These are phyloP conservation scores for Inga leiocalycina DNA, from an alignment of 306 rosid genomes.

Conservation along the genomic window DNA sequence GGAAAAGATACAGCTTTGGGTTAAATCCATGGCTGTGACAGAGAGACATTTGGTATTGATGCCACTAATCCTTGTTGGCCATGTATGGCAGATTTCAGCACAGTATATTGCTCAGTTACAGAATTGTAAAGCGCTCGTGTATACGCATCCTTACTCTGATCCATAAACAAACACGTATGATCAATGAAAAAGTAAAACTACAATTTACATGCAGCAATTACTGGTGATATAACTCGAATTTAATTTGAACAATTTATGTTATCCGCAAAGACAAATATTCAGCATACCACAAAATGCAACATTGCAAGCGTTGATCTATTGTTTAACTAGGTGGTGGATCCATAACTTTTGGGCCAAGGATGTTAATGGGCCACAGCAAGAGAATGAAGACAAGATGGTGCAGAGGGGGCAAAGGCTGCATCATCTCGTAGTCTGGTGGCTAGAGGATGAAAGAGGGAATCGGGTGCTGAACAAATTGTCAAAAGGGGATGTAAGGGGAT, in stretches of 20 bases:
- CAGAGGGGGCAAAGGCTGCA: not conserved
- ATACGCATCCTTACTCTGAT: constrained; percentile 75
- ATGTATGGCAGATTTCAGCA: constrained; percentile 78
- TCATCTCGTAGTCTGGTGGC: too few species aligned
- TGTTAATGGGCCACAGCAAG: not conserved
- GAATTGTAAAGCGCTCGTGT: constrained; percentile 59
- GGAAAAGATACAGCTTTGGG: constrained; percentile 32
- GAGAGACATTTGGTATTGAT: constrained; percentile 62
- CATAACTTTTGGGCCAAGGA: not conserved
- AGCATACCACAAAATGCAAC: not conserved
- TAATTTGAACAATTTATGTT: not conserved
- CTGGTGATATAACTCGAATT: not conserved
- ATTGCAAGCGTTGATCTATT: not conserved
- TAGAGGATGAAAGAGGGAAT: too few species aligned
- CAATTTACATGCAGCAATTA: constrained; percentile 9
- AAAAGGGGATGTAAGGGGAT: too few species aligned
- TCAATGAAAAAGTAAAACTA: constrained; percentile 3
- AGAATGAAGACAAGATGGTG: not conserved
- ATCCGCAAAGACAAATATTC: constrained; percentile 3
- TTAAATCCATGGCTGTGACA: constrained; percentile 92
- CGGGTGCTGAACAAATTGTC: too few species aligned
- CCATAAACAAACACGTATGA: constrained; percentile 32
- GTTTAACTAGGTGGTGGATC: not conserved
- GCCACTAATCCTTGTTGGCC: constrained; percentile 67
- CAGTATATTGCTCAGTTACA: constrained; percentile 75